These are phyloP conservation scores for Imleria badia DNA, from an alignment of 768 basidiomycete species.

Conservation along the genomic window DNA sequence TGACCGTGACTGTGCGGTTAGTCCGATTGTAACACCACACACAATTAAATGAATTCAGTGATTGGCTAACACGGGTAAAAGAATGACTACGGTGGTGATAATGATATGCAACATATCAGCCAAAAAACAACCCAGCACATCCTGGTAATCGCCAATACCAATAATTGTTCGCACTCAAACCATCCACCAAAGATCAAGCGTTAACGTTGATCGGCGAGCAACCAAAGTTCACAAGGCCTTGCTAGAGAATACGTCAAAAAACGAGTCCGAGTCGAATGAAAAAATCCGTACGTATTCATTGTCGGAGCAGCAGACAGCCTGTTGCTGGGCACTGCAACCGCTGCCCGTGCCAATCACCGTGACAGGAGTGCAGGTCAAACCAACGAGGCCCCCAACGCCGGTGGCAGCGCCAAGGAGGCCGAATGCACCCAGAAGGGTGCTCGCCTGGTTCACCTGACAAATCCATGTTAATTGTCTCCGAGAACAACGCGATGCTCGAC, in stretches of 20 bases:
- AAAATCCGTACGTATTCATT: slow-evolving; percentile 3
- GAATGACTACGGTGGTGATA: neutral
- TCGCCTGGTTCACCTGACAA: neutral
- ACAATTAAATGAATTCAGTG: too few relatives aligned
- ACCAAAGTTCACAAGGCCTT: slow-evolving; percentile 3
- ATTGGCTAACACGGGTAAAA: too few relatives aligned
- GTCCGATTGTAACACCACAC: too few relatives aligned
- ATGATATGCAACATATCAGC: neutral
- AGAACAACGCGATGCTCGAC: neutral
- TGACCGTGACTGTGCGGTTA: neutral
- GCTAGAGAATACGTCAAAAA: neutral
- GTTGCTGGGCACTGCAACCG: neutral
- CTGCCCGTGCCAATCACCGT: slow-evolving; percentile 4
- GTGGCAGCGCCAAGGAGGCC: neutral
- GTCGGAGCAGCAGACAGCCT: slow-evolving; percentile 10
- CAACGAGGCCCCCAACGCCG: neutral
- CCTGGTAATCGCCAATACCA: neutral
- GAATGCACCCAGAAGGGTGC: neutral
- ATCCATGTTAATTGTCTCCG: neutral
- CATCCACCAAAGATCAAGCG: neutral
- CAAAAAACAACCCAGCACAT: neutral
- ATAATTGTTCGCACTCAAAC: neutral
- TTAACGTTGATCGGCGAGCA: slow-evolving; percentile 1
- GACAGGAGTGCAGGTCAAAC: slow-evolving; percentile 6
- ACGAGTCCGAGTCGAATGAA: neutral